phyloP scores from a whole-genome alignment of 805 yeast genomes.

The Barnettozyma populi region DNA sequence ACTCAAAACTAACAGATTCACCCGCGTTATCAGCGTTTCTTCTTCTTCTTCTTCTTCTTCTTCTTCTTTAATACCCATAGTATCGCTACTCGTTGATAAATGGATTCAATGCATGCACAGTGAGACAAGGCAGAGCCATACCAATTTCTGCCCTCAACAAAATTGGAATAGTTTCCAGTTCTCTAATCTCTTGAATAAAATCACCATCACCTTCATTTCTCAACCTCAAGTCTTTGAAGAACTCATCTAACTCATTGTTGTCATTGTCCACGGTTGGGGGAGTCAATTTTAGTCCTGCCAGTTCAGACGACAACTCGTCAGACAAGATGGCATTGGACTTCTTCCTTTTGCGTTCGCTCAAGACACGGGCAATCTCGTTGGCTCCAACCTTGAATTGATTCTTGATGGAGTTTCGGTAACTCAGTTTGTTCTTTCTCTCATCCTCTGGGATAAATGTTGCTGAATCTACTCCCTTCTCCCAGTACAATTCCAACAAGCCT shows the following conservation, averaged over 20 bases:
- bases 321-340: conserved; percentile 19
- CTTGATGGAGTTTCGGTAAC: conserved; percentile 73
- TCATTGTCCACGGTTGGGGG: conserved; percentile 31
- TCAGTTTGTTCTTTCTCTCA: conserved; percentile 62
- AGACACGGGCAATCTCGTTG: conserved; percentile 61
- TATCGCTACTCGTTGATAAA: conserved; percentile 36
- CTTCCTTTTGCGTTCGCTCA: conserved; percentile 20
- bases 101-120: conserved; percentile 89
- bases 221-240: conserved; percentile 50
- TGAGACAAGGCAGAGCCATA: conserved; percentile 91
- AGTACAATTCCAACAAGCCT: conserved; percentile 71
- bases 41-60: too few relatives aligned
- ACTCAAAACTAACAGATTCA: neutral
- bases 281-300: conserved; percentile 43
- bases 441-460: conserved; percentile 91
- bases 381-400: conserved; percentile 72
- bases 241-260: conserved; percentile 43
- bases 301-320: conserved; percentile 42
- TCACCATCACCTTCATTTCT: conserved; percentile 52
- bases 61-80: neutral
- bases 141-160: conserved; percentile 88
- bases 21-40: neutral
- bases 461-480: conserved; percentile 91
- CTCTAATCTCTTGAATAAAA: conserved; percentile 75
- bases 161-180: conserved; percentile 75